phyloP scores from a whole-genome alignment of 768 basidiomycete genomes.

The Steccherinum ochraceum region DNA sequence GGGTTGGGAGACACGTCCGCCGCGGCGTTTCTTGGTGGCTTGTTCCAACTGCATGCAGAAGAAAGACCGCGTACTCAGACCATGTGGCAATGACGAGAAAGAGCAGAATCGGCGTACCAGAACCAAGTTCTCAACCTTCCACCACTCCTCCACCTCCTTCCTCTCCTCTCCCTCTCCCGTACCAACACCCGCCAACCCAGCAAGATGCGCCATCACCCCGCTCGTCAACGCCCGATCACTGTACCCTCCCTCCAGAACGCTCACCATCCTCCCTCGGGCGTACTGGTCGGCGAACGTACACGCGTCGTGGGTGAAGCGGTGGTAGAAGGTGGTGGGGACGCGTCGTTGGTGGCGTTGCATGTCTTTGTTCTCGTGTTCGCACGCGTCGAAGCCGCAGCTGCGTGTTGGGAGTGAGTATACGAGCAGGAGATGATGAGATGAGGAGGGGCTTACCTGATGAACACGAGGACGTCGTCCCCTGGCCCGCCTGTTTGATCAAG shows the following conservation, averaged over 20 bases:
- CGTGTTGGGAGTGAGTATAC: no score
- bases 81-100: not conserved
- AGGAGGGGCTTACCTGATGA: slow-evolving; percentile 67
- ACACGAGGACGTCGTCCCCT: slow-evolving; percentile 68
- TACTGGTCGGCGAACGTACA: slow-evolving; percentile 56
- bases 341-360: slow-evolving; percentile 94
- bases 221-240: slow-evolving; percentile 84
- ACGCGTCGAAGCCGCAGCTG: slow-evolving; percentile 94
- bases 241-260: slow-evolving; percentile 94
- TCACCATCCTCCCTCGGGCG: slow-evolving; percentile 67
- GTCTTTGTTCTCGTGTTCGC: slow-evolving; percentile 80
- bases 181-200: slow-evolving; percentile 52
- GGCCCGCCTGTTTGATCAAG: slow-evolving; percentile 57
- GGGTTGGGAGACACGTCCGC: slow-evolving; percentile 36
- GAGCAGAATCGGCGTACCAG: slow-evolving; percentile 32
- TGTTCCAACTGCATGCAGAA: slow-evolving; percentile 65
- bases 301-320: slow-evolving; percentile 74
- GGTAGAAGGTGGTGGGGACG: slow-evolving; percentile 82
- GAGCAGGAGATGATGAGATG: not conserved
- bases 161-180: no score
- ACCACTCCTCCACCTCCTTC: slow-evolving; percentile 42
- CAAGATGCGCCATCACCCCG: slow-evolving; percentile 76
- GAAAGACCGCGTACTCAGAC: no score
- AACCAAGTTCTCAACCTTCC: slow-evolving; percentile 51
- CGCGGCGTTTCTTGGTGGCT: slow-evolving; percentile 52